Base-by-base conservation (phyloP, 2,329 filamentous ascomycete species). In the Aspergillus piperis region DNA sequence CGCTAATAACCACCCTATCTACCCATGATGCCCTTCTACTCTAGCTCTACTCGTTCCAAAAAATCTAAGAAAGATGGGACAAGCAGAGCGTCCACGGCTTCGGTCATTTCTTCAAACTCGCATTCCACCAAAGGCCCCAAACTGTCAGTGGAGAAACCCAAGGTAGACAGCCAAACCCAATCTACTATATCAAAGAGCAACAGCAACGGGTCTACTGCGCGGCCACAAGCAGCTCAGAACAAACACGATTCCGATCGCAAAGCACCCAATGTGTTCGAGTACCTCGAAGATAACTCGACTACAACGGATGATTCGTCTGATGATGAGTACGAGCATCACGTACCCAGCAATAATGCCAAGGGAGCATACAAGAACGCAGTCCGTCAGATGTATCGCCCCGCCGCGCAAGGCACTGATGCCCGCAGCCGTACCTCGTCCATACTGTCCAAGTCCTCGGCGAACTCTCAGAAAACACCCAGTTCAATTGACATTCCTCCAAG, bases 211-310 rank as follows among this genome's bases (percentile, higher is more conserved):
- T 52, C 64, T 61, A 36, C 61, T 32, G 44, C 64, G 48, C 70
- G 68, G 48, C 48, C 62, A 27, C 66, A 62, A 57, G 59, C 59
- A 32, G 49, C 64, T 8, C 66, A 61, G 32, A 39, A 44, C 17
- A 69, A 68, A 44, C 21, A 57, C 23, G 67, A 62, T 30, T 38
- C 66, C 3, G 52, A 66, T 25, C 66, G 64, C 39, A 68, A 64
- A 41, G 52, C 66, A 13, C 75, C 75, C 4, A 72, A 78, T 65
- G 76, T 78, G 8, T 78, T 78, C 63, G 71, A 78, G 48, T 78
- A 74, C 49, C 67, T 78, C 6, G 74, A 77, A 19, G 64, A 72
- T 11, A 66, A 63, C 11, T 57, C 66, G 15, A 64, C 60, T 30
- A 65, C 62, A 27, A 65, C 66, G 15, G 67, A 66, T 2, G 63